These are phyloP conservation scores for Tulasnella sp. DNA, from an alignment of 768 basidiomycete genomes.

Conservation along the genomic window DNA sequence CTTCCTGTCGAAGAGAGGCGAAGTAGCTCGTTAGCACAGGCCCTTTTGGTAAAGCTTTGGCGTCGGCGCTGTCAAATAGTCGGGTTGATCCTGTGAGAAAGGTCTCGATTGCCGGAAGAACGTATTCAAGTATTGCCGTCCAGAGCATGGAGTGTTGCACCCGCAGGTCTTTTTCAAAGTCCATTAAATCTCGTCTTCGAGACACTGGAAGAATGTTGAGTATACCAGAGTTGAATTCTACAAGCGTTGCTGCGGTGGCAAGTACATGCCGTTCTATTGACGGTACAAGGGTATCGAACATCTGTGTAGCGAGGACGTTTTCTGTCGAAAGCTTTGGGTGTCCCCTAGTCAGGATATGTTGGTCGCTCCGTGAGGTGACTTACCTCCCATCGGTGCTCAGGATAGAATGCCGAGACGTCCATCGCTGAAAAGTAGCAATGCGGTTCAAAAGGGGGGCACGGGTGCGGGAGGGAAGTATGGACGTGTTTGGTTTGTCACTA, in stretches of 20 bases:
- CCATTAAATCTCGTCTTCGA: background rate
- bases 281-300: constrained; percentile 14
- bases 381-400: background rate
- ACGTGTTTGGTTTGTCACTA: background rate
- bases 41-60: background rate
- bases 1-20: background rate
- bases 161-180: constrained; percentile 6
- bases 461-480: background rate
- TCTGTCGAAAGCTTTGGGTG: background rate
- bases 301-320: constrained; percentile 5
- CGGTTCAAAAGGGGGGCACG: background rate
- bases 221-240: background rate
- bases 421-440: background rate
- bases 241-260: background rate
- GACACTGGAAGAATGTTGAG: background rate
- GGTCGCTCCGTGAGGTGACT: background rate
- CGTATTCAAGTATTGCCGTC: background rate
- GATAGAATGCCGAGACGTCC: background rate
- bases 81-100: background rate
- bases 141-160: constrained; percentile 7
- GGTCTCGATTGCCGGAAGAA: background rate
- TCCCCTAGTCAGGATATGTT: background rate
- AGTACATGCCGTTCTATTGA: background rate
- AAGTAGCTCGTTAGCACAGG: background rate
- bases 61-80: background rate